Evolutionary conservation across 2,329 filamentous ascomycete species (phyloP).

Genomic region (Ceratocystis eucalypticola): DNA sequence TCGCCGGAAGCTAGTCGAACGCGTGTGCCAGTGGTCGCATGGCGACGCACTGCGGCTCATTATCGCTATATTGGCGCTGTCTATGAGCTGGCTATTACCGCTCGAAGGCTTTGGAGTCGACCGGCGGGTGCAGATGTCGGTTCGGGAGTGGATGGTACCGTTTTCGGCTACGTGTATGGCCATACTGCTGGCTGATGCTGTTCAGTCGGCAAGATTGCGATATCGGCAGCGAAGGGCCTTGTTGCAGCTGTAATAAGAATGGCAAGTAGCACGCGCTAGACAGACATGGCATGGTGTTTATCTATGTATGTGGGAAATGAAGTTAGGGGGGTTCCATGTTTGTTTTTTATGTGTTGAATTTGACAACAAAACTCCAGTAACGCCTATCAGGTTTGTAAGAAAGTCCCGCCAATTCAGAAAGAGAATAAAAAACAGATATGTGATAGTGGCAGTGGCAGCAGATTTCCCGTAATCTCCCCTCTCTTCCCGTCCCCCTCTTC

Average conservation of each 20-base stretch:
- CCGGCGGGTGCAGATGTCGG: background rate
- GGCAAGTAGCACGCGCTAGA: background rate
- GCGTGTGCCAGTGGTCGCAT: background rate
- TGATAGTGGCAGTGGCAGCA: background rate
- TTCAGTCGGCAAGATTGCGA: background rate
- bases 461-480: background rate
- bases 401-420: conserved; percentile 17
- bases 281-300: background rate
- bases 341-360: conserved; percentile 16
- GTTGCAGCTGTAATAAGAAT: background rate
- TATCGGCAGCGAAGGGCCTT: conserved; percentile 1
- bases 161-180: background rate
- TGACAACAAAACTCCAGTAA: conserved; percentile 18
- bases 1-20: conserved; percentile 22
- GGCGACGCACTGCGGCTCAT: conserved; percentile 3
- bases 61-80: background rate
- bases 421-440: conserved; percentile 7
- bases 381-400: conserved; percentile 17
- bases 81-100: background rate
- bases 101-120: background rate
- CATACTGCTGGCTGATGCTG: background rate
- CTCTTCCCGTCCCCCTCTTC: background rate
- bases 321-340: background rate
- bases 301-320: background rate
- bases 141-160: conserved; percentile 2